These are phyloP conservation scores for Sonneratia caseolaris DNA, from an alignment of 345 rosid genomes.

Conservation along the genomic window DNA sequence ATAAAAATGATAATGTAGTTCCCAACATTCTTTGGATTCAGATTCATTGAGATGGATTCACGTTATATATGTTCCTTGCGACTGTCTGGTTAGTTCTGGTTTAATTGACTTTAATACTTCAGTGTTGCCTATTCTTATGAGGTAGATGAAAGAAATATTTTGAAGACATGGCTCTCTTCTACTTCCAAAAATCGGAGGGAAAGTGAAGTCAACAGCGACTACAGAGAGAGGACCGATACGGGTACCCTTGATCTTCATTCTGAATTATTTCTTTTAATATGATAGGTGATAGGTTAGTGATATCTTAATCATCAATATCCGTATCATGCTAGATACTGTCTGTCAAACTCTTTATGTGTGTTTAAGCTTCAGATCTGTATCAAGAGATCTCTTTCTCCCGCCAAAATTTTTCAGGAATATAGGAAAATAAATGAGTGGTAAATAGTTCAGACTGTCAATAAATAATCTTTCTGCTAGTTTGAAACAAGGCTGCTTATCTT, in stretches of 20 bases:
- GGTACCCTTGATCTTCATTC: conserved; percentile 26
- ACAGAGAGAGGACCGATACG: conserved; percentile 19
- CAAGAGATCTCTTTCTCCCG: neutral
- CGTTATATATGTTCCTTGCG: neutral
- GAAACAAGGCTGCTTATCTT: neutral
- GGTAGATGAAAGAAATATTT: conserved; percentile 37
- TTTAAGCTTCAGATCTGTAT: neutral
- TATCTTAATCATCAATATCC: neutral
- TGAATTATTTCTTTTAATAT: neutral
- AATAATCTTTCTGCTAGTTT: neutral
- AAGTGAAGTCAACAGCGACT: conserved; percentile 11
- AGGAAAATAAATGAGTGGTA: neutral
- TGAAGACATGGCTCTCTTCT: conserved; percentile 70
- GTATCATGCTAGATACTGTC: neutral
- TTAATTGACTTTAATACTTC: conserved; percentile 1
- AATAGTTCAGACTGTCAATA: neutral
- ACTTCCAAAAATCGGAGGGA: conserved; percentile 32
- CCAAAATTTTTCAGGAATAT: neutral
- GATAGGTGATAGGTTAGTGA: neutral
- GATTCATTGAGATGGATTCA: neutral
- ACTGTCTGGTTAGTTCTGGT: conserved; percentile 5
- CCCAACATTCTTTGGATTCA: neutral
- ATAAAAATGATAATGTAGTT: neutral
- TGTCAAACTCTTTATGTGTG: neutral
- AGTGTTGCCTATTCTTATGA: conserved; percentile 13